phyloP scores from a whole-genome alignment of 2,329 filamentous ascomycete species.

The Tolypocladium sp. region DNA sequence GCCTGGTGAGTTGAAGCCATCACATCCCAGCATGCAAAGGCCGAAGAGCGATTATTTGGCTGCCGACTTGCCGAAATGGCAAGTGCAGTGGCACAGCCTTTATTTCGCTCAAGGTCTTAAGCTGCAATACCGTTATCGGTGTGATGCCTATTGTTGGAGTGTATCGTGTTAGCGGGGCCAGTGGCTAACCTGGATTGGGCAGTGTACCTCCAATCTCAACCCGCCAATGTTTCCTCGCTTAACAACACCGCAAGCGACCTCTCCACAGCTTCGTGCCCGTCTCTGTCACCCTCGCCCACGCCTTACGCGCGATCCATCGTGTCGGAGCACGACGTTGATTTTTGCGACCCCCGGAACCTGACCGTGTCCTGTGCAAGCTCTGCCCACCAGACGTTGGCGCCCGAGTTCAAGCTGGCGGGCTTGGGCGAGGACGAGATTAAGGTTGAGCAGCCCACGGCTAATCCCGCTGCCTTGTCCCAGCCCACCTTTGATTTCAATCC shows the following conservation, averaged over 20 bases:
- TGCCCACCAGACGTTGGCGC: constrained; percentile 37
- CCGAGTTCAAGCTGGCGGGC: constrained; percentile 58
- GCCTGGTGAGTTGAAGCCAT: constrained; percentile 60
- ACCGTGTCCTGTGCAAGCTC: constrained; percentile 54
- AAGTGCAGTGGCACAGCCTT: neutral
- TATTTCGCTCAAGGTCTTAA: neutral
- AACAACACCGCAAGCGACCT: constrained; percentile 59
- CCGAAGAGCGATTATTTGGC: neutral
- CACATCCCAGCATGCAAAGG: neutral
- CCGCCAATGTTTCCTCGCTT: constrained; percentile 47
- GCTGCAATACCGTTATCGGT: neutral
- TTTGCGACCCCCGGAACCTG: constrained; percentile 85
- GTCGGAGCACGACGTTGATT: constrained; percentile 67
- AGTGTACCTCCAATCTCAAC: constrained; percentile 42
- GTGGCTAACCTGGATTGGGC: constrained; percentile 26
- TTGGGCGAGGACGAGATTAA: constrained; percentile 51
- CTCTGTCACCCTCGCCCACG: constrained; percentile 78
- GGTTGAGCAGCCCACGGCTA: constrained; percentile 41
- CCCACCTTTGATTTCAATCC: constrained; percentile 42
- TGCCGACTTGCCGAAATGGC: neutral
- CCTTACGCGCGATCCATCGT: constrained; percentile 62
- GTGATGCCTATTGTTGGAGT: constrained; percentile 1
- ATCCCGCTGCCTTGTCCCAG: constrained; percentile 29
- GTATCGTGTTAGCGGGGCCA: constrained; percentile 11
- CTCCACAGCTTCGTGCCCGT: constrained; percentile 70